phyloP scores from a whole-genome alignment of 257 asterid species.

The Hygrophila difformis region DNA sequence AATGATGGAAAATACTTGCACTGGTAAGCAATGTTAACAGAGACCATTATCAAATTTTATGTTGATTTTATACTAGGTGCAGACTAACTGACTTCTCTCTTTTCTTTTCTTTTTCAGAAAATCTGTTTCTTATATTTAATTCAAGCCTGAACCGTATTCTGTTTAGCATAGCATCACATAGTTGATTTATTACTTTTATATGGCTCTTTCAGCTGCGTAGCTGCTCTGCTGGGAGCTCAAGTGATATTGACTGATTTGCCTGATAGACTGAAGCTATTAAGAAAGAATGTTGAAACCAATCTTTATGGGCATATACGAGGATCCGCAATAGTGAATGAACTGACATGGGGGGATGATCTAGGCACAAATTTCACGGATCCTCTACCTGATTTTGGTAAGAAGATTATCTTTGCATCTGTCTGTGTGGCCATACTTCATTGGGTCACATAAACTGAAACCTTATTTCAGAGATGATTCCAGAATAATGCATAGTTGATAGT shows the following conservation, averaged over 20 bases:
- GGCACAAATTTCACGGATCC: conserved; percentile 42
- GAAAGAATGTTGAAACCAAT: conserved; percentile 71
- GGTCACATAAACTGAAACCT: not conserved
- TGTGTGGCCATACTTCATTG: not conserved
- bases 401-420: not conserved
- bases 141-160: not conserved
- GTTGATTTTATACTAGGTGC: too few relatives aligned
- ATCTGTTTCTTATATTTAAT: conserved; percentile 1
- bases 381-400: conserved; percentile 68
- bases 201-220: conserved; percentile 60
- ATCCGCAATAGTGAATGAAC: conserved; percentile 66
- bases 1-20: too few relatives aligned
- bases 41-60: too few relatives aligned
- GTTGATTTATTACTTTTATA: conserved; percentile 9
- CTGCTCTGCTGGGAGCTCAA: conserved; percentile 81
- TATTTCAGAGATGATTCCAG: not conserved
- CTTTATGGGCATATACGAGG: conserved; percentile 70
- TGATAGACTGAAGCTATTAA: conserved; percentile 73
- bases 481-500: not conserved
- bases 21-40: too few relatives aligned
- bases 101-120: not conserved
- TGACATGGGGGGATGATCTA: conserved; percentile 77
- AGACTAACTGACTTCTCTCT: too few relatives aligned
- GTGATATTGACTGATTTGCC: conserved; percentile 82
- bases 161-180: not conserved